Conservation (phyloP, 2,329 filamentous ascomycete genomes). For the Hymenoscyphus linearis region DNA sequence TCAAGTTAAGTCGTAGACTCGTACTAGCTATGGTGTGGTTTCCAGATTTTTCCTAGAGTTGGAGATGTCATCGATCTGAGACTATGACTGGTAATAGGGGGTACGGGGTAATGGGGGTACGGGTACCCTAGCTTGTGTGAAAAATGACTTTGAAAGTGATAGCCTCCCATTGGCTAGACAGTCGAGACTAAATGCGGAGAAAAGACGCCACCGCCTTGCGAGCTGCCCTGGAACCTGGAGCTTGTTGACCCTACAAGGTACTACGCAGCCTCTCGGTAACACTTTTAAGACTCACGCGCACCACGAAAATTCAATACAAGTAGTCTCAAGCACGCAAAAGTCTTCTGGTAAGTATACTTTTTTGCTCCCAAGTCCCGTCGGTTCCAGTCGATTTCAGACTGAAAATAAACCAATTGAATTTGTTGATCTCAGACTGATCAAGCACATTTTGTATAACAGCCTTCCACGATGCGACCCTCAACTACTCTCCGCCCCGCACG, state of each 20-base stretch:
- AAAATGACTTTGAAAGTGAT: neutral
- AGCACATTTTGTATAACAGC: neutral
- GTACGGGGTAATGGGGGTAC: too few species aligned
- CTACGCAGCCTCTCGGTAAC: constrained; percentile 7
- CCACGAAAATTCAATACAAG: constrained; percentile 1
- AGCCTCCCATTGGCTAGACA: constrained; percentile 1
- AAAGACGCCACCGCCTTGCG: constrained; percentile 1
- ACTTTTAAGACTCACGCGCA: constrained; percentile 11
- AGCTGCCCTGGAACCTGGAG: neutral
- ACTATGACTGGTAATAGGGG: neutral
- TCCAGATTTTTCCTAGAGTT: too few species aligned
- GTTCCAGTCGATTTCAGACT: neutral
- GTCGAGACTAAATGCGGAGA: constrained; percentile 3
- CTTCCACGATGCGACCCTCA: constrained; percentile 17
- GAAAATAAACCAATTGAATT: neutral
- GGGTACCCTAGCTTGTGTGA: neutral
- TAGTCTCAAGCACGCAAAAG: neutral
- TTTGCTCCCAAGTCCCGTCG: neutral
- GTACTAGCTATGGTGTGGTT: too few species aligned
- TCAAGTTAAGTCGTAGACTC: too few species aligned
- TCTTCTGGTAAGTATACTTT: neutral
- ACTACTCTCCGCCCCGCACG: constrained; percentile 22
- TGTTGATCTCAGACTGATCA: neutral
- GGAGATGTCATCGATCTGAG: neutral
- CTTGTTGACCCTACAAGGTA: too few species aligned